Conservation (phyloP, 1,139 yeast genomes). For the Geotrichum europaeum region DNA sequence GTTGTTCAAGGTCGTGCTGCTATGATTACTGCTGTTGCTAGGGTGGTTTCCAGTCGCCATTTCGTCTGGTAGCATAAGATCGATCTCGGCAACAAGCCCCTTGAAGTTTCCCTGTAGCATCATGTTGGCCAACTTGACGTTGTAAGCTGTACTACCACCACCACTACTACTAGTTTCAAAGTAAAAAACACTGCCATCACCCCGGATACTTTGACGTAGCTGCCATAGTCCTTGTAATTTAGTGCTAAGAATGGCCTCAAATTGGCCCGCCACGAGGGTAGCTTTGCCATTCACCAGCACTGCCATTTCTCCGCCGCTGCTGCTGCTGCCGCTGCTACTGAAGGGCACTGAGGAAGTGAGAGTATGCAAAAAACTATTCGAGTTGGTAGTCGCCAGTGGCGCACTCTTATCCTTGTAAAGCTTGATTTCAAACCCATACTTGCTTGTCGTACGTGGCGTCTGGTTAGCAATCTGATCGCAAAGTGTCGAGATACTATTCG, state of each 20-base stretch:
- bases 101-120: slow-evolving; percentile 69
- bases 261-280: slow-evolving; percentile 31
- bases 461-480: slow-evolving; percentile 64
- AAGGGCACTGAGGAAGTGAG: slow-evolving; percentile 6
- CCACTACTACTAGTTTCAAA: slow-evolving; percentile 27
- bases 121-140: slow-evolving; percentile 58
- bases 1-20: background rate
- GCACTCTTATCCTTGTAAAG: slow-evolving; percentile 54
- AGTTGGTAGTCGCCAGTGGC: slow-evolving; percentile 17
- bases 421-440: slow-evolving; percentile 61
- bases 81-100: slow-evolving; percentile 60
- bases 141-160: slow-evolving; percentile 25
- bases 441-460: slow-evolving; percentile 51
- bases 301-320: slow-evolving; percentile 40
- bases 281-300: slow-evolving; percentile 44
- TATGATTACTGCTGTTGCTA: background rate
- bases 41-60: background rate
- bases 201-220: slow-evolving; percentile 63
- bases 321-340: slow-evolving; percentile 1
- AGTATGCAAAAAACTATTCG: slow-evolving; percentile 10
- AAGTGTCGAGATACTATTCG: slow-evolving; percentile 58
- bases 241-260: slow-evolving; percentile 35
- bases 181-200: slow-evolving; percentile 63
- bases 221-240: slow-evolving; percentile 71
- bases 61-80: slow-evolving; percentile 19